phyloP scores from a whole-genome alignment of 768 basidiomycete species.

The Pleurotus djamor region DNA sequence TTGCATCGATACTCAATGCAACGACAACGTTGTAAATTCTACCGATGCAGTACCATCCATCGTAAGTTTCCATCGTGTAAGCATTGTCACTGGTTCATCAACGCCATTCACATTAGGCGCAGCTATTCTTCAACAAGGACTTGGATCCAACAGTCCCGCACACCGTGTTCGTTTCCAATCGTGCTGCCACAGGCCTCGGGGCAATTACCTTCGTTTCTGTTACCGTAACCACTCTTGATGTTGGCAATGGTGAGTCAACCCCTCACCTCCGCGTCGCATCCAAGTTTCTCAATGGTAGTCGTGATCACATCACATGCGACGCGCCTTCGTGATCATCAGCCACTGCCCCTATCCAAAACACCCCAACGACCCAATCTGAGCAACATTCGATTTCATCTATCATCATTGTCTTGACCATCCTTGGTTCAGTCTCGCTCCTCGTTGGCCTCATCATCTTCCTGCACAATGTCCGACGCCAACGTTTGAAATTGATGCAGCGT shows the following conservation, averaged over 20 bases:
- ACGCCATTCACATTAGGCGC: no score
- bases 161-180: neutral
- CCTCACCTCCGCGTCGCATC: neutral
- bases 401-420: conserved; percentile 5
- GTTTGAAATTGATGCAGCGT: neutral
- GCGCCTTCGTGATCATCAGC: neutral
- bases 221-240: neutral
- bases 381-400: conserved; percentile 2
- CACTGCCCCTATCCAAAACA: neutral
- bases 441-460: conserved; percentile 8
- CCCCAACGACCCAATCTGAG: neutral
- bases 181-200: neutral
- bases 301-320: neutral
- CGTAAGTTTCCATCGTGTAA: no score
- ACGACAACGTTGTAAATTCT: neutral
- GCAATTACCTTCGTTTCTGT: conserved; percentile 5
- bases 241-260: neutral
- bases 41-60: neutral
- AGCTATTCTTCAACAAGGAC: neutral
- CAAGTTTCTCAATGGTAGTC: neutral
- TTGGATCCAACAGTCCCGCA: neutral
- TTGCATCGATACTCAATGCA: neutral
- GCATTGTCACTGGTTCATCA: no score
- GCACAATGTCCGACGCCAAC: conserved; percentile 1
- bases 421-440: conserved; percentile 7